Base-by-base conservation (phyloP, 2,329 filamentous ascomycete species). In the Thielaviopsis euricoi region DNA sequence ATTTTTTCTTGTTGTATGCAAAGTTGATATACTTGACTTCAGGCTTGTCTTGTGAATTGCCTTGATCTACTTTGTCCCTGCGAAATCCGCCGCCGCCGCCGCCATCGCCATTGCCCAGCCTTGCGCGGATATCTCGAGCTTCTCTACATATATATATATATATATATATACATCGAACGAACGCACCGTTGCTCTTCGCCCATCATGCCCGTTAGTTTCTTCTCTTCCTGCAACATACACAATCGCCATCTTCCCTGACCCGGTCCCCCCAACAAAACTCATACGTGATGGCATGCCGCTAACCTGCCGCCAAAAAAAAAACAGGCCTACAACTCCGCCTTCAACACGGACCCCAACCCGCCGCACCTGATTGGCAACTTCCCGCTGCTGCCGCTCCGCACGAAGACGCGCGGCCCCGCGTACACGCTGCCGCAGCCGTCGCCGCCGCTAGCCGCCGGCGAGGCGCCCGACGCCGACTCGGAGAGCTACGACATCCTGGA, bases 311-410 rank as follows among this genome's bases (percentile, higher is more conserved):
- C 19, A 12, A 9, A 48, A 4, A 25, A 21, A 19, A 17, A 6
- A 60, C 63, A 95, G 89, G 91, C 91, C 74, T 97, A 96, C 80
- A 94, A 97, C 79, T 95, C 88, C 71, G 87, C 95, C 79, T 96
- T 96, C 82, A 85, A 85, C 82, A 84, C 71, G 74, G 91, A 81
- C 80, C 89, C 80, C 76, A 85, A 75, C 63, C 68, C 71, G 62
- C 76, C 76, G 48, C 76, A 75, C 58, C 73, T 78, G 64, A 74
- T 84, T 77, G 89, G 91, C 70, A 97, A 96, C 80, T 90, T 97
- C 69, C 90, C 91, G 22, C 83, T 97, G 65, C 85, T 96, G 56
- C 91, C 93, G 1, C 85, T 98, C 58, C 90, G 93, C 67, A 97
- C 93, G 67, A 88, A 89, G 71, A 94, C 89, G 62, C 87, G 93